phyloP scores from a whole-genome alignment of 805 yeast species.

The Torulaspora indica region DNA sequence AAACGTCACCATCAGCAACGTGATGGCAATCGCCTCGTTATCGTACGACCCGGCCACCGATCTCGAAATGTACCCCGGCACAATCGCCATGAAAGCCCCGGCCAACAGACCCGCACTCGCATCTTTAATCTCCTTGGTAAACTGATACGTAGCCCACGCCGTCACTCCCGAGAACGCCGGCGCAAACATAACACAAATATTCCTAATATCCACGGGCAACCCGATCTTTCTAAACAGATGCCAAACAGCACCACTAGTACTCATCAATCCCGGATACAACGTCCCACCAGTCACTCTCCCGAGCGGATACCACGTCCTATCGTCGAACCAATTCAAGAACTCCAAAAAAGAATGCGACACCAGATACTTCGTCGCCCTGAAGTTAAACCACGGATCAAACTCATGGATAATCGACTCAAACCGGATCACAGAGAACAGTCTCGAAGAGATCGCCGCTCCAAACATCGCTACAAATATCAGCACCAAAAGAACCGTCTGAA shows the following conservation, averaged over 20 bases:
- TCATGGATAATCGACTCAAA: constrained; percentile 97
- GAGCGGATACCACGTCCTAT: constrained; percentile 97
- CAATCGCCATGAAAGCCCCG: constrained; percentile 93
- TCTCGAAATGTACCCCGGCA: constrained; percentile 97
- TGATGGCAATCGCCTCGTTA: constrained; percentile 97
- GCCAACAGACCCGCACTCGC: constrained; percentile 84
- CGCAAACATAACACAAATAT: constrained; percentile 91
- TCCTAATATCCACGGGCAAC: constrained; percentile 88
- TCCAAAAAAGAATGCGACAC: constrained; percentile 81
- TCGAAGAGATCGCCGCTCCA: constrained; percentile 86
- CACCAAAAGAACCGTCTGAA: constrained; percentile 44
- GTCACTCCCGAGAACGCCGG: constrained; percentile 95
- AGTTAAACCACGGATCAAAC: constrained; percentile 96
- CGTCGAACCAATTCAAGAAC: constrained; percentile 97
- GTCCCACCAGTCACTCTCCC: constrained; percentile 99
- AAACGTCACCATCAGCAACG: constrained; percentile 90
- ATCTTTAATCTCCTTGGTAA: constrained; percentile 87
- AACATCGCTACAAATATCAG: constrained; percentile 71
- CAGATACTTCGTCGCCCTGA: constrained; percentile 89
- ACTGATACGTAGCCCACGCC: constrained; percentile 79
- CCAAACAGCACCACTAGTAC: constrained; percentile 89
- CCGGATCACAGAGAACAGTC: constrained; percentile 92
- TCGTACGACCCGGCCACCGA: constrained; percentile 99
- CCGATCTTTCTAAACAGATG: constrained; percentile 58
- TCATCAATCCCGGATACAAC: constrained; percentile 96